Conservation (phyloP, 345 rosid genomes). For the Dipteronia dyeriana region DNA sequence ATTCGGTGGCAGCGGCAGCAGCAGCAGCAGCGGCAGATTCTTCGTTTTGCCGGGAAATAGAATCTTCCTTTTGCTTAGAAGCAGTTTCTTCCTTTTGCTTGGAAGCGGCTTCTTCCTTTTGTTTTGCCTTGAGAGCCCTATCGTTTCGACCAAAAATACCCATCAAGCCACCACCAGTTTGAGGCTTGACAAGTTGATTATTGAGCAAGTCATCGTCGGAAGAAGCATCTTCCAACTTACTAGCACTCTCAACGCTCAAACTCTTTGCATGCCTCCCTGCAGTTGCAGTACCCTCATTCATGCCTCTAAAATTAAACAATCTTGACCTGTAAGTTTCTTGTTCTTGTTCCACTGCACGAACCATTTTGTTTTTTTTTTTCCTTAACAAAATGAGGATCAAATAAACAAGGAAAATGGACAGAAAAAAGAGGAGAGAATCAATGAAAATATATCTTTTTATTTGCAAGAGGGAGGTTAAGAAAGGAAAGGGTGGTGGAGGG, state of each 20-base stretch:
- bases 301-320: slow-evolving; percentile 60
- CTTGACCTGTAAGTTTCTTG: slow-evolving; percentile 55
- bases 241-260: slow-evolving; percentile 41
- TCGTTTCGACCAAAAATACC: slow-evolving; percentile 12
- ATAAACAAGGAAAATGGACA: neutral
- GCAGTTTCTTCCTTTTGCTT: neutral
- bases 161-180: neutral
- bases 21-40: neutral
- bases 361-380: slow-evolving; percentile 33
- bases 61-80: neutral
- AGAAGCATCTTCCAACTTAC: slow-evolving; percentile 30
- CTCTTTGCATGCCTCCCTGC: slow-evolving; percentile 47
- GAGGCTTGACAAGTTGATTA: neutral
- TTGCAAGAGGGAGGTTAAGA: slow-evolving; percentile 9
- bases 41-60: neutral
- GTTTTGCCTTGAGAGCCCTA: slow-evolving; percentile 7
- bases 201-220: slow-evolving; percentile 24
- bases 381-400: neutral
- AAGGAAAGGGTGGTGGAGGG: too few relatives aligned
- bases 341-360: slow-evolving; percentile 59
- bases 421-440: neutral
- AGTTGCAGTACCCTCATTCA: slow-evolving; percentile 32
- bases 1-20: neutral
- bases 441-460: neutral
- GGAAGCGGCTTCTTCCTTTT: too few relatives aligned